These are phyloP conservation scores for Neofusicoccum sp. DNA, from an alignment of 2,329 filamentous ascomycete species.

Conservation along the genomic window DNA sequence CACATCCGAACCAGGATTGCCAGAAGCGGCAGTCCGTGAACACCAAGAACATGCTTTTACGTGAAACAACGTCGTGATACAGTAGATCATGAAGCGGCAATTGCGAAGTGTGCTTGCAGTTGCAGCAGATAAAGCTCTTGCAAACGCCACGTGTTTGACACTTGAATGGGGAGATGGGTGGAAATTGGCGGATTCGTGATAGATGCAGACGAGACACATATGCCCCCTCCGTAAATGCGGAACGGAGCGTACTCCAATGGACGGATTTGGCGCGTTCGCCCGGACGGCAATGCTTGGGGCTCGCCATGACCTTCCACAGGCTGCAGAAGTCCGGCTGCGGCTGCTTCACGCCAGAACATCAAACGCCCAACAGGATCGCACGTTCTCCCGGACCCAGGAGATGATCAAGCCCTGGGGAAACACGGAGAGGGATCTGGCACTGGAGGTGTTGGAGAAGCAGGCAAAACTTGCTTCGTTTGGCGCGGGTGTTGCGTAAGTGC, in stretches of 20 bases:
- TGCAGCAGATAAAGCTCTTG: background rate
- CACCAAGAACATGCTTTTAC: background rate
- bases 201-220: background rate
- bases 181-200: background rate
- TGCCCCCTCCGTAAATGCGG: background rate
- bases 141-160: constrained; percentile 3
- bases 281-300: background rate
- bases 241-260: background rate
- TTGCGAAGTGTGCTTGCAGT: background rate
- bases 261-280: background rate
- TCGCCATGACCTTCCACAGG: constrained; percentile 1
- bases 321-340: background rate
- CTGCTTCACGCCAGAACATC: constrained; percentile 4
- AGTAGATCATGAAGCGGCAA: background rate
- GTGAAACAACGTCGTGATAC: background rate
- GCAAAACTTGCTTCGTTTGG: constrained; percentile 12
- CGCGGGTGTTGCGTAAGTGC: background rate
- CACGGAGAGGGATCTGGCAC: constrained; percentile 13
- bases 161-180: background rate
- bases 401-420: constrained; percentile 13
- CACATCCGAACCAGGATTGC: background rate
- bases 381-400: background rate
- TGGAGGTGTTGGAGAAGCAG: constrained; percentile 6
- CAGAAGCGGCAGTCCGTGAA: background rate
- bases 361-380: background rate